Base-by-base conservation (phyloP, 768 basidiomycete species). In the Kwoniella sp. region DNA sequence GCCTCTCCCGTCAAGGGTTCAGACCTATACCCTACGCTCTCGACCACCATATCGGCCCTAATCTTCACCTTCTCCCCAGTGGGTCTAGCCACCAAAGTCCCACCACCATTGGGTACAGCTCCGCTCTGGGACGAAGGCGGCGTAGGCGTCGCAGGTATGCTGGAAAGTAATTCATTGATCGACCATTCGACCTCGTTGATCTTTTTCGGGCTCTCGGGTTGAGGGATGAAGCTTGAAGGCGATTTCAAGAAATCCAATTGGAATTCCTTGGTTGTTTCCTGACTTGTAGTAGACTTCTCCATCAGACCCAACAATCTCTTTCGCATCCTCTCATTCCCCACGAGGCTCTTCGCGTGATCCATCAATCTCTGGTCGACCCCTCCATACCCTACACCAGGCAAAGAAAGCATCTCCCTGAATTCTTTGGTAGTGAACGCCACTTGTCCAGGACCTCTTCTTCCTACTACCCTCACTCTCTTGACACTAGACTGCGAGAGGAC, bases 401-500 rank as follows among this genome's bases (percentile, higher is more conserved):
- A 79, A 27, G 77, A 77, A 69, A 86, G 77, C 83, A 97, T 85
- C 80, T 98, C 95, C 24, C 95, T 83, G 3, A 96, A 83, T 79
- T 99, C 95, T 78, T 97, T 97, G 33, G 88, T 87, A 2, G 93
- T 92, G 74, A 93, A 95, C 0, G 91, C 88, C 1, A 90, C 92
- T 75, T 97, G 89, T 7, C 88, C 84, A 0, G 92, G 92, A 0
- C 95, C 94, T 13, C 95, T 85, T 51, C 95, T 83, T 0, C 86
- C 94, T 25, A 96, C 83, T 52, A 94, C 90, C 15, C 88, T 87
- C 46, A 99, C 88, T 61, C 89, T 88, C 71, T 84, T 82, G 30
- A 98, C 86, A 15, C 81, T 66, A 9, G 88, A 90, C 7, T 81
- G 80, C 0, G 81, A 77, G 12, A 97, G 84, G 12, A 88, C 84